These are phyloP conservation scores for Nitzschia putrida DNA, from an alignment of 108 stramenopile species.

Conservation along the genomic window DNA sequence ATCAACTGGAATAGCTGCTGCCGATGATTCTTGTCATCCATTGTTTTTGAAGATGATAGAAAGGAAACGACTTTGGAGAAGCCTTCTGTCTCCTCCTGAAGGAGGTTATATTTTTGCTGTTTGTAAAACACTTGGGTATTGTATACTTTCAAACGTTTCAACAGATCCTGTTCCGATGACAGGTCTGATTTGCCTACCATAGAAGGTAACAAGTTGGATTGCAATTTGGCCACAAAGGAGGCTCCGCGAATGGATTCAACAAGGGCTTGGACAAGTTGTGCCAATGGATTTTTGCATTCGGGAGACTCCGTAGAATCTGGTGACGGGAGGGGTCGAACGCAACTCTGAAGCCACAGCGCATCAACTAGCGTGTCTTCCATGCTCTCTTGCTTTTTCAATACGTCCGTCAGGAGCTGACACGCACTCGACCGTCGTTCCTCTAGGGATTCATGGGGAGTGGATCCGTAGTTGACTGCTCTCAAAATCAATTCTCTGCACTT, in stretches of 20 bases:
- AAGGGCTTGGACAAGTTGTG: neutral
- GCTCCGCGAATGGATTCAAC: neutral
- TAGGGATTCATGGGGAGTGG: neutral
- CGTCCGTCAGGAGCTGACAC: slow-evolving; percentile 4
- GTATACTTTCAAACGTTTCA: slow-evolving; percentile 66
- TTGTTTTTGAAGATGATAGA: slow-evolving; percentile 15
- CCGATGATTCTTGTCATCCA: neutral
- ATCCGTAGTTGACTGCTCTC: slow-evolving; percentile 5
- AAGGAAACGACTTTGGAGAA: slow-evolving; percentile 77
- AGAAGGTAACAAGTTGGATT: slow-evolving; percentile 15
- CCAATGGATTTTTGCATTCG: too few relatives aligned
- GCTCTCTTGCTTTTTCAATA: neutral
- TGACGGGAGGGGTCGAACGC: neutral
- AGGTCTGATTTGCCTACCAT: slow-evolving; percentile 5
- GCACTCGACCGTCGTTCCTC: neutral
- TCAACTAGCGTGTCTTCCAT: slow-evolving; percentile 29
- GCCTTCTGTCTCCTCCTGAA: slow-evolving; percentile 94
- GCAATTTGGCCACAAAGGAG: slow-evolving; percentile 15
- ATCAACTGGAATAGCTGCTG: slow-evolving; percentile 49
- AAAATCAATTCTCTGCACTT: slow-evolving; percentile 11
- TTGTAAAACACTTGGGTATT: slow-evolving; percentile 88
- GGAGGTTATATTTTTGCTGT: slow-evolving; percentile 91
- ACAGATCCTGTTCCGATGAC: slow-evolving; percentile 31
- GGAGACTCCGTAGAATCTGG: too few relatives aligned
- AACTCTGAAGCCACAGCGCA: slow-evolving; percentile 24